Conservation (phyloP, 2,329 filamentous ascomycete species). For the Diaporthe sp. region DNA sequence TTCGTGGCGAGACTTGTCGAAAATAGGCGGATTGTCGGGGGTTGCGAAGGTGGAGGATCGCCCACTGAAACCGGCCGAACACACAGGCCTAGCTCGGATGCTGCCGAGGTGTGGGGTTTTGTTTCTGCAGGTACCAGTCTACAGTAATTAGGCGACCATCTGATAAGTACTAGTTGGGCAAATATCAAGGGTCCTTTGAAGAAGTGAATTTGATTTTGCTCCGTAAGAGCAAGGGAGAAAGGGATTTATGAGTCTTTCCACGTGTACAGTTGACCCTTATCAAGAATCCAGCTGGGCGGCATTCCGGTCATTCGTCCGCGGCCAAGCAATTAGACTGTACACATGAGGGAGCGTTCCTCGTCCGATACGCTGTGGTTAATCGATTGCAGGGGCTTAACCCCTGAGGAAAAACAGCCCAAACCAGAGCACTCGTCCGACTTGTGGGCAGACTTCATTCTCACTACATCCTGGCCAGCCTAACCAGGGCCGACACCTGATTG, state of each 20-base stretch:
- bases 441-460: conserved; percentile 33
- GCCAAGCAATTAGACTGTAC: not conserved
- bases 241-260: not conserved
- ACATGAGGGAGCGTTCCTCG: not conserved
- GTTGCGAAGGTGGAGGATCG: conserved; percentile 18
- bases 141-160: not conserved
- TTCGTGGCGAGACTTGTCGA: not conserved
- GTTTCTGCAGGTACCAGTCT: conserved; percentile 30
- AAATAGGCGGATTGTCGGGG: conserved; percentile 28
- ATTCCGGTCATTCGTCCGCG: not conserved
- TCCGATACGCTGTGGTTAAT: not conserved
- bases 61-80: conserved; percentile 35
- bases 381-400: conserved; percentile 38
- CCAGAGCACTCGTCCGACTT: conserved; percentile 35
- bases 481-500: not conserved
- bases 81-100: conserved; percentile 30
- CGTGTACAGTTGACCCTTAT: not conserved
- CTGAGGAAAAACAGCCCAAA: conserved; percentile 27
- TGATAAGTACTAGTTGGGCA: not conserved
- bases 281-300: not conserved
- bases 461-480: not conserved
- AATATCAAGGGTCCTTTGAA: conserved; percentile 8
- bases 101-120: conserved; percentile 34
- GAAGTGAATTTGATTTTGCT: not conserved
- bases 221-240: too few species aligned